Conservation (phyloP, 1,284 basidiomycete genomes). For the Entoloma clypeatum region DNA sequence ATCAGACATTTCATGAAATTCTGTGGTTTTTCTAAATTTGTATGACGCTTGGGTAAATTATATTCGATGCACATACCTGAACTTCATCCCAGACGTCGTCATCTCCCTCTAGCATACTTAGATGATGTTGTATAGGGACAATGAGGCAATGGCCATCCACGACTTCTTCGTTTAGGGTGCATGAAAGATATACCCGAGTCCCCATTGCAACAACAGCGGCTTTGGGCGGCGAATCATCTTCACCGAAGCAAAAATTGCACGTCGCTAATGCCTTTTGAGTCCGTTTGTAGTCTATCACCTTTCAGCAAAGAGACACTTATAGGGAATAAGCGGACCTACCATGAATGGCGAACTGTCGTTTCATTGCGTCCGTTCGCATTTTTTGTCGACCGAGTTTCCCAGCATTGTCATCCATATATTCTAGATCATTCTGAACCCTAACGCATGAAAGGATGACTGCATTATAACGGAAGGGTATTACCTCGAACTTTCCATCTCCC, state of each 20-base stretch:
- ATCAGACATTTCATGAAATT: constrained; percentile 99
- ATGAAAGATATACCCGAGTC: constrained; percentile 84
- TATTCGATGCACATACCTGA: constrained; percentile 50
- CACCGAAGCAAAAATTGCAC: constrained; percentile 87
- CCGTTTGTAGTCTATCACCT: constrained; percentile 75
- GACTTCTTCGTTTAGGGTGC: constrained; percentile 84
- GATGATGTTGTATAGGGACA: constrained; percentile 92
- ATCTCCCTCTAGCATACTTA: constrained; percentile 90
- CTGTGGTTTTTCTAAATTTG: constrained; percentile 37
- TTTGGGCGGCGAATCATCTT: constrained; percentile 81
- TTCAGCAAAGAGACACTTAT: not conserved
- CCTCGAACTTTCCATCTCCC: constrained; percentile 83
- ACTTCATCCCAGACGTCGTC: constrained; percentile 99
- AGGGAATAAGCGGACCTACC: constrained; percentile 44
- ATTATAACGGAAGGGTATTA: constrained; percentile 26
- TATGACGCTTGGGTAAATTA: constrained; percentile 1
- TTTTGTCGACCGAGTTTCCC: constrained; percentile 89
- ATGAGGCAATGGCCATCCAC: constrained; percentile 90
- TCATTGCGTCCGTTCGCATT: constrained; percentile 95
- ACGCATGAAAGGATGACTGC: not conserved
- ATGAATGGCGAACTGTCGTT: constrained; percentile 94
- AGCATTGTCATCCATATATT: constrained; percentile 97
- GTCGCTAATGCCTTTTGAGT: constrained; percentile 88
- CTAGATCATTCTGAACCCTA: constrained; percentile 65
- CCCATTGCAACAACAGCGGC: constrained; percentile 89